Percentiles rank a stretch among this genome's conserved stretches.
Evolutionary conservation across 768 basidiomycete species (phyloP).

Genomic region (Scleroderma bovista): DNA sequence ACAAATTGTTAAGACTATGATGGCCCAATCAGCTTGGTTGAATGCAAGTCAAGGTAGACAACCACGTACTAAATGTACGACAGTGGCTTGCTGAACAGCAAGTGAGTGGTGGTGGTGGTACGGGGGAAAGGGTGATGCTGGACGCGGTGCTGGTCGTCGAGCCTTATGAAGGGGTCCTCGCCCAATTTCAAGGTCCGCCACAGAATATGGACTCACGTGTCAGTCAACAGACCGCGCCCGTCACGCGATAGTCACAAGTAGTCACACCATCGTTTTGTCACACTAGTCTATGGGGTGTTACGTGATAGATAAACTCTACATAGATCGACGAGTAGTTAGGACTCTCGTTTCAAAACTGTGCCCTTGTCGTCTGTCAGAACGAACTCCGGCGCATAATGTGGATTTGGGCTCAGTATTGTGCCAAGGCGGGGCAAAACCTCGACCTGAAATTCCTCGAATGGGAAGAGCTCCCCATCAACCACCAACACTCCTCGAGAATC

Average conservation of each 20-base stretch:
- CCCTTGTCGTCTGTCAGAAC: conserved; percentile 22
- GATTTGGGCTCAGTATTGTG: conserved; percentile 56
- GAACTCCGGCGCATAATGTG: conserved; percentile 52
- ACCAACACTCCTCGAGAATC: conserved; percentile 47
- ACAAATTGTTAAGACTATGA: conserved; percentile 26
- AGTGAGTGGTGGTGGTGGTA: conserved; percentile 24
- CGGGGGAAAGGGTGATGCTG: conserved; percentile 19
- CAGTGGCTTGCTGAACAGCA: conserved; percentile 9
- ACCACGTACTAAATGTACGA: conserved; percentile 18
- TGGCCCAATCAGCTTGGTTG: conserved; percentile 9
- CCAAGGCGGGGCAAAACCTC: conserved; percentile 68
- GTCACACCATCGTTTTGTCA: conserved; percentile 3
- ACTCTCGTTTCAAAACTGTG: conserved; percentile 1
- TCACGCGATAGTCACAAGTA: conserved; percentile 30
- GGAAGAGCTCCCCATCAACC: conserved; percentile 75
- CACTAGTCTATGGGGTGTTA: conserved; percentile 1
- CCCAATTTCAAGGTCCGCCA: conserved; percentile 31
- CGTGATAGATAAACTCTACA: neutral
- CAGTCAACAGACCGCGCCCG: conserved; percentile 31
- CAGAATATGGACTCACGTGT: conserved; percentile 23
- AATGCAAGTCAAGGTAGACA: neutral
- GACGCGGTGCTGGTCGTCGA: conserved; percentile 22
- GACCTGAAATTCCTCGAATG: conserved; percentile 70
- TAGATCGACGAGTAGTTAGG: neutral
- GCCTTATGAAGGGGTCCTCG: conserved; percentile 31